A percentile compares a stretch with the other conserved stretches of the same genome.
phyloP scores from a whole-genome alignment of 2,329 filamentous ascomycete genomes.

The Colletotrichum lini region DNA sequence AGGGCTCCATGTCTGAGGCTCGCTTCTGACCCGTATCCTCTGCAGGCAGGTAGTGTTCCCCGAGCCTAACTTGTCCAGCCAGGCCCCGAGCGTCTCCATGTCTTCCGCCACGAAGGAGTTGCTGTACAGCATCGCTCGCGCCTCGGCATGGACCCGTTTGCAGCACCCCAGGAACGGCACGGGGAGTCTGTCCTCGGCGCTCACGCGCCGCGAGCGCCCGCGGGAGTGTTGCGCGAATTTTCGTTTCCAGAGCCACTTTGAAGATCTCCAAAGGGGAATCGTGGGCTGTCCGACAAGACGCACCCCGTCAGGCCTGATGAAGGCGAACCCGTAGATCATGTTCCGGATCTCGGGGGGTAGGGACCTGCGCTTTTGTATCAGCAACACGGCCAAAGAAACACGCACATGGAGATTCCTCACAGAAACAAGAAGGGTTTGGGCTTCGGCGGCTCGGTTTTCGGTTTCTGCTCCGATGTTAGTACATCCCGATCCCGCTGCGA shows the following conservation, averaged over 20 bases:
- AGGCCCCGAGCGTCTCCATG: slow-evolving; percentile 18
- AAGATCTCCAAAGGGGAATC: no score
- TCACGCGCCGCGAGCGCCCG: not conserved
- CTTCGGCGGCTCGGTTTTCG: not conserved
- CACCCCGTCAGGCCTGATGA: not conserved
- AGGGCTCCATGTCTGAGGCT: not conserved
- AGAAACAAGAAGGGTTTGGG: not conserved
- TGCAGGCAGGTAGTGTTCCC: not conserved
- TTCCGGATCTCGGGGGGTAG: slow-evolving; percentile 11
- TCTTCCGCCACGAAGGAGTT: slow-evolving; percentile 4
- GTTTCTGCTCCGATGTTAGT: not conserved
- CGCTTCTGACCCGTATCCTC: not conserved
- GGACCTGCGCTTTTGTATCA: not conserved
- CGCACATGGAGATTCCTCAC: not conserved
- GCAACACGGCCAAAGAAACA: not conserved
- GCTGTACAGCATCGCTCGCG: slow-evolving; percentile 8
- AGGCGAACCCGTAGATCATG: not conserved
- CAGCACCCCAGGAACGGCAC: slow-evolving; percentile 3
- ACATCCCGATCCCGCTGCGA: accelerated
- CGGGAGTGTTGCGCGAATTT: not conserved
- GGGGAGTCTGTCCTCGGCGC: not conserved
- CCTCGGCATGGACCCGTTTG: slow-evolving; percentile 16
- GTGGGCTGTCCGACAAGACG: not conserved
- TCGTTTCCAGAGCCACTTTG: not conserved
- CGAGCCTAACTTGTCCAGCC: slow-evolving; percentile 1